These are phyloP conservation scores for Penicillium salamii DNA, from an alignment of 495 filamentous ascomycete species.

Conservation along the genomic window DNA sequence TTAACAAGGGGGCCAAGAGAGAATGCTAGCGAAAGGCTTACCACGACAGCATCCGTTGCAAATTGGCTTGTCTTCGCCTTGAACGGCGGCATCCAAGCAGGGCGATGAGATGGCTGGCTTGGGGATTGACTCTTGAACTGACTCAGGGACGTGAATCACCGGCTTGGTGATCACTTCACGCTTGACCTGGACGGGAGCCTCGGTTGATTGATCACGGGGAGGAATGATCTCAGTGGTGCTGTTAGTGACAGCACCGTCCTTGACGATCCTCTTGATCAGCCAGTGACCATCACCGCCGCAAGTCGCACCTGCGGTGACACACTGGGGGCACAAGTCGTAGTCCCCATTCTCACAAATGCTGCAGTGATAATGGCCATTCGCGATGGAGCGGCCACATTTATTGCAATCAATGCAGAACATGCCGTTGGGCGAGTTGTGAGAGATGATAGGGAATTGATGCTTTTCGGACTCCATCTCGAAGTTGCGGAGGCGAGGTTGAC, in stretches of 20 bases:
- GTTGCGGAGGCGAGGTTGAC: slow-evolving; percentile 26
- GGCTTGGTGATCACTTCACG: slow-evolving; percentile 15
- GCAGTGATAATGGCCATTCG: slow-evolving; percentile 89
- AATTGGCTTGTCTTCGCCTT: slow-evolving; percentile 59
- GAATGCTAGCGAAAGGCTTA: slow-evolving; percentile 41
- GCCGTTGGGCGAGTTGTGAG: slow-evolving; percentile 31
- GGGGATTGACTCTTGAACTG: slow-evolving; percentile 12
- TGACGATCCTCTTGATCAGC: slow-evolving; percentile 86
- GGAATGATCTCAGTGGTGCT: slow-evolving; percentile 79
- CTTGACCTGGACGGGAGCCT: neutral
- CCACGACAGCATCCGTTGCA: slow-evolving; percentile 90
- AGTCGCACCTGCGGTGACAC: slow-evolving; percentile 68
- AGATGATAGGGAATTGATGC: slow-evolving; percentile 26
- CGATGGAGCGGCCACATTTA: slow-evolving; percentile 72
- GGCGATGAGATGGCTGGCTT: slow-evolving; percentile 6
- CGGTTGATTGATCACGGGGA: slow-evolving; percentile 43
- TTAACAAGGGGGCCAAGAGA: neutral
- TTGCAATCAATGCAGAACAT: slow-evolving; percentile 84
- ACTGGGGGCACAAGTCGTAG: slow-evolving; percentile 85
- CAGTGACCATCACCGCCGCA: slow-evolving; percentile 81
- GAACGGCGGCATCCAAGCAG: slow-evolving; percentile 6
- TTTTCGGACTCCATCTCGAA: slow-evolving; percentile 32
- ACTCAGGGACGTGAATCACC: slow-evolving; percentile 18
- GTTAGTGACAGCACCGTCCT: slow-evolving; percentile 72
- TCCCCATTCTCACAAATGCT: slow-evolving; percentile 89